These are phyloP conservation scores for Kalaharituber pfeilii DNA, from an alignment of 2,329 filamentous ascomycete species.

Conservation along the genomic window DNA sequence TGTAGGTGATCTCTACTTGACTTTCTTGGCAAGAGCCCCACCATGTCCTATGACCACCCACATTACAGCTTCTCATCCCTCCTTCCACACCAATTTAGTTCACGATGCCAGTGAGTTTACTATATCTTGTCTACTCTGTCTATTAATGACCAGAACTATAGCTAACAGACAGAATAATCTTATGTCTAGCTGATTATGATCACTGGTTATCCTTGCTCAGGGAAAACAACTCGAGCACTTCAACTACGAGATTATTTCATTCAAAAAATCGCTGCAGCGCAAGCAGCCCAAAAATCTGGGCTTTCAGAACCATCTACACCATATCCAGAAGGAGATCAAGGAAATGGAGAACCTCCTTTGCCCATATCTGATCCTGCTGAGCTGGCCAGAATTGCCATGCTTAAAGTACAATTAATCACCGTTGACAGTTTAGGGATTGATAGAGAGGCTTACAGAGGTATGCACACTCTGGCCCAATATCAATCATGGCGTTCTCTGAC, in stretches of 20 bases:
- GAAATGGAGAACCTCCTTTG: neutral
- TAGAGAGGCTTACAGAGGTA: constrained; percentile 14
- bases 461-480: no score
- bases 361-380: constrained; percentile 8
- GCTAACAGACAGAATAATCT: no score
- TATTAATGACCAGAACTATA: no score
- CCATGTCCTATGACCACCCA: neutral
- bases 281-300: constrained; percentile 18
- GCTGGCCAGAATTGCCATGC: constrained; percentile 7
- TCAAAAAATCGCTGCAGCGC: constrained; percentile 34
- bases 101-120: no score
- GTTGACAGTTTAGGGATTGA: constrained; percentile 16
- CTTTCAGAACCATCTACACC: constrained; percentile 22
- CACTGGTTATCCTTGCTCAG: constrained; percentile 49
- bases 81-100: no score
- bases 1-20: neutral
- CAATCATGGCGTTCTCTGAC: no score
- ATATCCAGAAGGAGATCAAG: neutral
- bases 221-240: constrained; percentile 47
- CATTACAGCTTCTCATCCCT: neutral
- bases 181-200: constrained; percentile 49
- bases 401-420: constrained; percentile 20
- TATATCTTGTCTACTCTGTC: no score
- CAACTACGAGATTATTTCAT: constrained; percentile 50
- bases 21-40: neutral